Evolutionary conservation across 352 stramenopile species (phyloP), one percentile per base, ranked within the genome.

Genomic region (Saprolegnia diclina): DNA sequence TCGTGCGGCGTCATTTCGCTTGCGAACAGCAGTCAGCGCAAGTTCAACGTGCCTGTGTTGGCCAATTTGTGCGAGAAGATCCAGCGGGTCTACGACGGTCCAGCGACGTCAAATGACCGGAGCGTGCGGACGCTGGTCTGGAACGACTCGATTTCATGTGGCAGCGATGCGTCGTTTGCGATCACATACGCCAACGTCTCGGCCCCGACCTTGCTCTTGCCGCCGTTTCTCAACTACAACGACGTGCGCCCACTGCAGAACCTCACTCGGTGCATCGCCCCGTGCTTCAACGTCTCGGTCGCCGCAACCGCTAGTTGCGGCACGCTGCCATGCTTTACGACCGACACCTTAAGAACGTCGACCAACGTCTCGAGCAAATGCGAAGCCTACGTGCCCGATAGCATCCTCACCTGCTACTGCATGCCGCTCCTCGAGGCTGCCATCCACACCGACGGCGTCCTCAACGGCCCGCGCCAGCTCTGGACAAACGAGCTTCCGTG

Each of bases 381-480:
- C 22, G 76, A 89, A 57, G 82, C 79, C 24, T 94, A 94, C 57
- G 29, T 73, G 26, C 77, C 76, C 38, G 87, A 74, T 55, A 79
- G 89, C 48, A 73, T 87, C 4, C 77, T 90, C 16, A 90, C 87
- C 38, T 95, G 87, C 59, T 77, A 90, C 0, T 95, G 87, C 64
- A 89, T 77, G 5, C 64, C 76, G 9, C 73, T 79, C 1, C 54
- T 95, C 0, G 72, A 81, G 0, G 70, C 72, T 0, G 83, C 74
- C 54, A 85, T 95, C 0, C 48, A 65, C 0, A 55, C 74, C 1
- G 62, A 85, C 1, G 85, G 87, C 1, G 42, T 91, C 9, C 70
- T 91, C 9, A 35, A 82, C 11, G 85, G 85, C 0, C 75, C 84
- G 0, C 65, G 80, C 13, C 61, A 67, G 42, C 77, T 94, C 10